Base-by-base conservation (phyloP, 129 eudicot species). In the Cynara cardunculus region DNA sequence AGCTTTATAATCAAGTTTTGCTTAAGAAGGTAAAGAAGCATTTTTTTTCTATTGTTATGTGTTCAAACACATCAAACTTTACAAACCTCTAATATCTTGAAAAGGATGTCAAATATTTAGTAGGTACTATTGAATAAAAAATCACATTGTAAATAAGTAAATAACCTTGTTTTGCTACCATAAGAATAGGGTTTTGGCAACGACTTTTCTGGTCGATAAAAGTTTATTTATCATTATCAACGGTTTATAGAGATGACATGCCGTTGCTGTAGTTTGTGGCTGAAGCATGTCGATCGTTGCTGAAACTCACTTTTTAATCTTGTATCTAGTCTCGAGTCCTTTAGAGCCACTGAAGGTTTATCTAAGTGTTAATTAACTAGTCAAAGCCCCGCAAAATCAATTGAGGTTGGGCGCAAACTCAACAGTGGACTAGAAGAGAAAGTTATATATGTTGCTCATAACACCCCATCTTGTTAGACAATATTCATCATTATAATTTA, bases 21-120 rank as follows among this genome's bases (percentile, higher is more conserved):
- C 74, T 81, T 73, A 81, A 39, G 61, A 73, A 72, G 12, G 26
- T 25, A 22, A 41, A 59, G 30, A 80, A 24, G 25, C 5, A n/a
- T n/a, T 5, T 73, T 73, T 71, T 25, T 14, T 56, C 1, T 18
- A 53, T 53, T 53, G 22, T 16, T 5, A 53, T 0, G 64, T 53
- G 7, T 49, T 49, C 21, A 53, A 18, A 53, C 22, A 16, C 16
- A 56, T 16, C 53, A 41, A 19, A 56, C 65, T 18, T 56, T 56
- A 56, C 22, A 49, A 49, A 49, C 7, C 62, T 49, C 13, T 46
- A 19, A 59, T 59, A 59, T 59, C 66, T n/a, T 61, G 1, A 64
- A 64, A 7, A 19, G 18, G 8, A 18, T n/a, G 18, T 53, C 18
- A 53, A 18, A 56, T 9, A 18, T 56, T 56, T 14, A 56, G 65